Conservation (phyloP, 176 grass and related monocot genomes). For the Secale cereale region DNA sequence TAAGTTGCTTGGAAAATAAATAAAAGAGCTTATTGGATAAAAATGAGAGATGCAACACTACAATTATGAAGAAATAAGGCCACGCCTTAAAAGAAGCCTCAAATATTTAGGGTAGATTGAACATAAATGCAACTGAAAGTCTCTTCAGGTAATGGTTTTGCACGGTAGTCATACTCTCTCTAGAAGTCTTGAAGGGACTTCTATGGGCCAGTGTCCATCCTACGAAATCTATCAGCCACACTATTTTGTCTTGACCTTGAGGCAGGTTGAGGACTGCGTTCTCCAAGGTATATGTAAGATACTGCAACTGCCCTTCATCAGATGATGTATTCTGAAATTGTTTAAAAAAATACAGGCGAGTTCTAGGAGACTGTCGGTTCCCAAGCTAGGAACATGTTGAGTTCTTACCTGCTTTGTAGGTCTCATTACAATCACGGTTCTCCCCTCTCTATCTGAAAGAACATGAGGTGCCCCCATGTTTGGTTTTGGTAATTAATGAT, state of each 20-base stretch:
- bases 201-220: constrained; percentile 78
- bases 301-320: constrained; percentile 51
- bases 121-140: constrained; percentile 60
- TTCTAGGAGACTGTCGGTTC: neutral
- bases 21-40: neutral
- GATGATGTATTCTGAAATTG: constrained; percentile 74
- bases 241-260: constrained; percentile 77
- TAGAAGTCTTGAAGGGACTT: constrained; percentile 63
- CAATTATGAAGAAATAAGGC: neutral
- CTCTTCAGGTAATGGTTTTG: constrained; percentile 95
- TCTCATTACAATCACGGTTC: constrained; percentile 63
- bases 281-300: constrained; percentile 76
- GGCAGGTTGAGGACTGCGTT: constrained; percentile 70
- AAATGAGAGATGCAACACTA: neutral
- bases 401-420: constrained; percentile 63
- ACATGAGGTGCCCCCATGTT: too few relatives aligned
- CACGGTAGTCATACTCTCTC: constrained; percentile 55
- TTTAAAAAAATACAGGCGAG: neutral
- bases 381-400: neutral
- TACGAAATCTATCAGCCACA: constrained; percentile 88
- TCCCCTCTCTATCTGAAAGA: constrained; percentile 68
- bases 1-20: neutral
- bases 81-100: constrained; percentile 78
- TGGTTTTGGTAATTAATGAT: too few relatives aligned
- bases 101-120: constrained; percentile 84